Evolutionary conservation across 2,329 filamentous ascomycete species (phyloP).

Genomic region (Diaporthe eres): DNA sequence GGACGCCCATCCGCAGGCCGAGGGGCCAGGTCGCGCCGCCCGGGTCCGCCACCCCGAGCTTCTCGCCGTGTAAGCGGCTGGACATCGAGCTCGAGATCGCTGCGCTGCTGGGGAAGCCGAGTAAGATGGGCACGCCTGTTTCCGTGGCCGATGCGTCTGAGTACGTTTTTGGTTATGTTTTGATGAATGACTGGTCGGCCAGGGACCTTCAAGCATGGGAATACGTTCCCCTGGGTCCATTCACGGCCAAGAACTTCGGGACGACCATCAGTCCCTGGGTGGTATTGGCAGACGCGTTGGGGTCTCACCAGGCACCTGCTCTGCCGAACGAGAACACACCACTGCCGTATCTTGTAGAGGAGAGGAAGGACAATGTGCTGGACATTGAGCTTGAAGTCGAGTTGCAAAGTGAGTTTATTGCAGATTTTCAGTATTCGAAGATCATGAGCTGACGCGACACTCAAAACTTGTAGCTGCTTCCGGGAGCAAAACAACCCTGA

Average conservation of each 20-base stretch:
- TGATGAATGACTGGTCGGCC: slow-evolving; percentile 77
- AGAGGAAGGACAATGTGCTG: slow-evolving; percentile 53
- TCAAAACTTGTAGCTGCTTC: slow-evolving; percentile 33
- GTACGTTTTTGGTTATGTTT: slow-evolving; percentile 78
- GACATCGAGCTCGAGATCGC: slow-evolving; percentile 87
- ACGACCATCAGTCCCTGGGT: slow-evolving; percentile 76
- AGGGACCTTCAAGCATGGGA: slow-evolving; percentile 74
- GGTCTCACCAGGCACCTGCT: slow-evolving; percentile 47
- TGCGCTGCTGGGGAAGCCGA: slow-evolving; percentile 79
- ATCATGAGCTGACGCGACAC: neutral
- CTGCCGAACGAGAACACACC: slow-evolving; percentile 53
- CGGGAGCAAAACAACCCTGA: slow-evolving; percentile 46
- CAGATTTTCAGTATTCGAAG: neutral
- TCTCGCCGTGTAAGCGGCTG: slow-evolving; percentile 71
- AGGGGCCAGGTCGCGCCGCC: slow-evolving; percentile 77
- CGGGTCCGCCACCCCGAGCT: slow-evolving; percentile 66
- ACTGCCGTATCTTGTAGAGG: slow-evolving; percentile 70
- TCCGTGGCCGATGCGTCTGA: slow-evolving; percentile 77
- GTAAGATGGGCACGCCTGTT: slow-evolving; percentile 76
- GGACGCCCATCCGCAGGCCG: slow-evolving; percentile 79
- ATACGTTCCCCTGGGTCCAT: slow-evolving; percentile 73
- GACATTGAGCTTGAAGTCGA: slow-evolving; percentile 57
- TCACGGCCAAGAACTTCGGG: slow-evolving; percentile 73
- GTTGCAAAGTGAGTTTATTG: slow-evolving; percentile 53
- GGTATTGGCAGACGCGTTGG: slow-evolving; percentile 71